phyloP scores from a whole-genome alignment of 805 yeast genomes.

The Myxozyma udenii region DNA sequence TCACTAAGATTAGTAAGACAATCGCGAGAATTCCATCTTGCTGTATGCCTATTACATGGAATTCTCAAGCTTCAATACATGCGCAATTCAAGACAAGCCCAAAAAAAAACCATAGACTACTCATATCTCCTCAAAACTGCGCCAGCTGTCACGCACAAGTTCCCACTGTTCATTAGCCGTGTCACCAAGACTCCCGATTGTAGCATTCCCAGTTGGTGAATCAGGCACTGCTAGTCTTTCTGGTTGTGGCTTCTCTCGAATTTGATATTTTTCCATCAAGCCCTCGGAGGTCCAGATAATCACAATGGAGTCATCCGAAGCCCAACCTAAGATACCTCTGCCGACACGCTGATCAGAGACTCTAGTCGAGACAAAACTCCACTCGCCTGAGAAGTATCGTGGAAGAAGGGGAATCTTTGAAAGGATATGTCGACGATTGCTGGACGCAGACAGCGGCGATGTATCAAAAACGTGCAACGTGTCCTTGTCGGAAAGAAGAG shows the following conservation, averaged over 20 bases:
- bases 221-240: slow-evolving; percentile 15
- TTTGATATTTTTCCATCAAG: slow-evolving; percentile 82
- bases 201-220: slow-evolving; percentile 13
- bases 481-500: slow-evolving; percentile 82
- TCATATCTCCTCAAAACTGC: slow-evolving; percentile 46
- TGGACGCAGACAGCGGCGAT: slow-evolving; percentile 30
- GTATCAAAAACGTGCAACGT: slow-evolving; percentile 83
- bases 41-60: too few relatives aligned
- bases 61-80: too few relatives aligned
- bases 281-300: slow-evolving; percentile 71
- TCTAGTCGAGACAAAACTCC: slow-evolving; percentile 81
- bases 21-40: too few relatives aligned
- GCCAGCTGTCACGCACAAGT: slow-evolving; percentile 69
- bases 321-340: slow-evolving; percentile 66
- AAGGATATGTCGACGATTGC: slow-evolving; percentile 59
- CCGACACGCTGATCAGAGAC: slow-evolving; percentile 38
- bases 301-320: slow-evolving; percentile 66
- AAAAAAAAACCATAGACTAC: too few relatives aligned
- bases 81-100: too few relatives aligned
- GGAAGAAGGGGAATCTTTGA: slow-evolving; percentile 65
- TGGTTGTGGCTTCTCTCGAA: slow-evolving; percentile 50
- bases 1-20: too few relatives aligned
- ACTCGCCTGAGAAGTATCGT: slow-evolving; percentile 73
- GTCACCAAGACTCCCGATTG: slow-evolving; percentile 30
- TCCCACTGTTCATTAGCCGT: slow-evolving; percentile 47